These are phyloP conservation scores for Trichoderma sp. DNA, from an alignment of 2,329 filamentous ascomycete genomes.

Conservation along the genomic window DNA sequence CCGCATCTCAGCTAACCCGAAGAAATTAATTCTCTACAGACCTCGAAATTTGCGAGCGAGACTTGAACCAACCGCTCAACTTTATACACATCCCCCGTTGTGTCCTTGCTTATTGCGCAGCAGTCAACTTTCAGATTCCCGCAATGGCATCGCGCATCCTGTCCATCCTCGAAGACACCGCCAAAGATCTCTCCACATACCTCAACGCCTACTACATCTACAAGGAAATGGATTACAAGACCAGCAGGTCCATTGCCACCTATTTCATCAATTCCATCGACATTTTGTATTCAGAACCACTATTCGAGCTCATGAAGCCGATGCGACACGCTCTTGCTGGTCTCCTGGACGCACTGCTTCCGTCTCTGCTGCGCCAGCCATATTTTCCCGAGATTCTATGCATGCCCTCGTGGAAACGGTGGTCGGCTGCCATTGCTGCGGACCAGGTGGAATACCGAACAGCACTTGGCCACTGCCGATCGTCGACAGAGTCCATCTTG, in stretches of 20 bases:
- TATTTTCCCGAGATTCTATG: constrained; percentile 26
- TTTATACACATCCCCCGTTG: constrained; percentile 33
- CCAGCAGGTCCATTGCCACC: constrained; percentile 25
- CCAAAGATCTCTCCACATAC: constrained; percentile 25
- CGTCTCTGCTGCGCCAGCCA: constrained; percentile 28
- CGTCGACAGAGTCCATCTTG: constrained; percentile 8
- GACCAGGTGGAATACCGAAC: constrained; percentile 30
- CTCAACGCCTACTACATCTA: constrained; percentile 22
- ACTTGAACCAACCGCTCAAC: constrained; percentile 26
- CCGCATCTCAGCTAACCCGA: not conserved
- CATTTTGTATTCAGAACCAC: constrained; percentile 27
- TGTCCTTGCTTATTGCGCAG: constrained; percentile 33
- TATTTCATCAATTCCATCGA: constrained; percentile 32
- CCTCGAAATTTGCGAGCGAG: constrained; percentile 31
- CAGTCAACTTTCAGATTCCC: constrained; percentile 31
- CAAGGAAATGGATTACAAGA: constrained; percentile 22
- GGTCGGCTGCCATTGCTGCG: constrained; percentile 26
- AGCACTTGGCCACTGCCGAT: constrained; percentile 19
- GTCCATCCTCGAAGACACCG: constrained; percentile 28
- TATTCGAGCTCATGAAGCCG: constrained; percentile 30
- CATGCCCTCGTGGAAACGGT: constrained; percentile 26
- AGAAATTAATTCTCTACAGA: constrained; percentile 19
- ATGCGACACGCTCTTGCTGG: constrained; percentile 34
- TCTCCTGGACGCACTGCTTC: constrained; percentile 29
- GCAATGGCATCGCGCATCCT: constrained; percentile 30